phyloP scores from a whole-genome alignment of 1,284 basidiomycete genomes.

The Ustilago nuda region DNA sequence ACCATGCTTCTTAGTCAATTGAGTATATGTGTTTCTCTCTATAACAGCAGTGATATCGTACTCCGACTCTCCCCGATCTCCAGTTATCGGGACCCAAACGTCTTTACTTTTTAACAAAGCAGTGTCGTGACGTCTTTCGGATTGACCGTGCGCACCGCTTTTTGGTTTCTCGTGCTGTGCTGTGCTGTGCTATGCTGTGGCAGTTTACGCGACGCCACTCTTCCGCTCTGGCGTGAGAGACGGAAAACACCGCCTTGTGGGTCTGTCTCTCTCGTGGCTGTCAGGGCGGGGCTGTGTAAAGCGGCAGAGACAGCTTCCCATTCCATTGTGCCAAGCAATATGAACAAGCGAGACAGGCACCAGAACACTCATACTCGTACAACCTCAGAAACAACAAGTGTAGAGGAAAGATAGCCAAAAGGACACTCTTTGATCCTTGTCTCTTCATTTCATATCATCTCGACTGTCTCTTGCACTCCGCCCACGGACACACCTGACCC shows the following conservation, averaged over 20 bases:
- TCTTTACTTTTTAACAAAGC: neutral
- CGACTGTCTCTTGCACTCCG: neutral
- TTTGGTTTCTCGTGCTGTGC: neutral
- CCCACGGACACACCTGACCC: neutral
- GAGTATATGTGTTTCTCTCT: no score
- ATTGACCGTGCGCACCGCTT: constrained; percentile 8
- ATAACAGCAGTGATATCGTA: no score
- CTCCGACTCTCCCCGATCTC: no score
- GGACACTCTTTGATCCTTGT: neutral
- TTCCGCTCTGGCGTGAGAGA: neutral
- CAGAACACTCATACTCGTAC: neutral
- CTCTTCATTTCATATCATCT: neutral
- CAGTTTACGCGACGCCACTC: constrained; percentile 3
- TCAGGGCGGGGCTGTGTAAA: constrained; percentile 5
- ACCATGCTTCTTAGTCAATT: no score
- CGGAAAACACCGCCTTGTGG: neutral
- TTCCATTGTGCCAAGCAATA: constrained; percentile 11
- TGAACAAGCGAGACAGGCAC: neutral
- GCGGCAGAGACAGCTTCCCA: neutral
- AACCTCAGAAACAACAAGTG: neutral
- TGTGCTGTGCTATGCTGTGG: neutral
- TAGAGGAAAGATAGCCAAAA: constrained; percentile 3
- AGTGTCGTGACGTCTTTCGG: constrained; percentile 6
- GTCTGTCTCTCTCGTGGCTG: neutral
- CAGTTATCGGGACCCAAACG: no score